Percentiles rank a stretch among this genome's conserved stretches.
phyloP scores from a whole-genome alignment of 495 filamentous ascomycete species.

The Xylona heveae region DNA sequence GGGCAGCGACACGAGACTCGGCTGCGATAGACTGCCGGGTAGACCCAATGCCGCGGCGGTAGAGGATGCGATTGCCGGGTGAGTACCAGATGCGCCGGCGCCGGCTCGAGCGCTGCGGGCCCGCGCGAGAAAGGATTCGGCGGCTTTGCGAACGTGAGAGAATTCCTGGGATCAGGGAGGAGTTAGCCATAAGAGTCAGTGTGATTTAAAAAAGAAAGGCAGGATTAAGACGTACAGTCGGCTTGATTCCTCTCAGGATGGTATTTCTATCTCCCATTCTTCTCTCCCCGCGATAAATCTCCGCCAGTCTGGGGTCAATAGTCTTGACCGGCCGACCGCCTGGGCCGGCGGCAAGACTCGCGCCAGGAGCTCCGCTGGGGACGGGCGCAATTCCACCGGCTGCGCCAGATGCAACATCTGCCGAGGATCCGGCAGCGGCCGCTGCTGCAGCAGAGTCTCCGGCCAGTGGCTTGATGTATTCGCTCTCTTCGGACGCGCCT shows the following conservation, averaged over 20 bases:
- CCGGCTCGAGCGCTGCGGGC: constrained; percentile 21
- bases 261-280: constrained; percentile 85
- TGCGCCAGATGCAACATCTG: constrained; percentile 29
- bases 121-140: constrained; percentile 56
- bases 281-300: constrained; percentile 79
- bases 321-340: constrained; percentile 26
- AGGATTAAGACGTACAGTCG: constrained; percentile 40
- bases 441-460: constrained; percentile 33
- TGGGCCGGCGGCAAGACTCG: constrained; percentile 30
- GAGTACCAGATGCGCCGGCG: too few relatives aligned
- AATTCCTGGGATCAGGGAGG: constrained; percentile 46
- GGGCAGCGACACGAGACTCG: constrained; percentile 16
- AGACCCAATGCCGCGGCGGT: constrained; percentile 24
- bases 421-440: constrained; percentile 19
- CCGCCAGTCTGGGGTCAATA: constrained; percentile 57
- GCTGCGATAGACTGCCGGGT: constrained; percentile 13
- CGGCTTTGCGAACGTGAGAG: constrained; percentile 75
- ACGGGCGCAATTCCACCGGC: constrained; percentile 12
- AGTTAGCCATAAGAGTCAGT: background rate
- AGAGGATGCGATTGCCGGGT: constrained; percentile 16
- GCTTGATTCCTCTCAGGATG: constrained; percentile 70
- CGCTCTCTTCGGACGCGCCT: constrained; percentile 68
- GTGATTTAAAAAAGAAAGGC: background rate
- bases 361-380: constrained; percentile 20
- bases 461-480: constrained; percentile 72